phyloP scores from a whole-genome alignment of 2,329 filamentous ascomycete species.

The Neofusicoccum parvum region DNA sequence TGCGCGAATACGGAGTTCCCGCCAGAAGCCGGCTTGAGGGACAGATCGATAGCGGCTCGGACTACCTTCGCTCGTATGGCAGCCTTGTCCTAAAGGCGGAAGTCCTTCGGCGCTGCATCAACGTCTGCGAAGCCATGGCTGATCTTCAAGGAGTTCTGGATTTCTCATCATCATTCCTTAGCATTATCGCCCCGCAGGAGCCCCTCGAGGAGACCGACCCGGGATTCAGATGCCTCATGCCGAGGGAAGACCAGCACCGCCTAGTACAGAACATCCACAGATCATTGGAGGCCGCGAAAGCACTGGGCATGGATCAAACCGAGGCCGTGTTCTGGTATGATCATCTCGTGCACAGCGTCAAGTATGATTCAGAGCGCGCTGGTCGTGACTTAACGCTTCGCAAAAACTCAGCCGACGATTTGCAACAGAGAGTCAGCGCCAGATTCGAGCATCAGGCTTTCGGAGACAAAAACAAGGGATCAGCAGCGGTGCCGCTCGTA shows the following conservation, averaged over 20 bases:
- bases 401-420: slow-evolving; percentile 3
- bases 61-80: slow-evolving; percentile 63
- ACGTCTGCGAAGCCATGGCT: slow-evolving; percentile 89
- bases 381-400: slow-evolving; percentile 25
- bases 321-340: slow-evolving; percentile 95
- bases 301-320: slow-evolving; percentile 70
- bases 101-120: slow-evolving; percentile 84
- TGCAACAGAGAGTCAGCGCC: slow-evolving; percentile 69
- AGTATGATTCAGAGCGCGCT: slow-evolving; percentile 20
- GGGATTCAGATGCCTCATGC: slow-evolving; percentile 50
- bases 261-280: slow-evolving; percentile 84
- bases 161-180: slow-evolving; percentile 81
- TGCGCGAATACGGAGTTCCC: slow-evolving; percentile 47
- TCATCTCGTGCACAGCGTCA: slow-evolving; percentile 71
- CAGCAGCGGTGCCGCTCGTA: slow-evolving; percentile 60
- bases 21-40: slow-evolving; percentile 29
- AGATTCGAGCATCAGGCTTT: slow-evolving; percentile 93
- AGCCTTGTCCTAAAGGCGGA: slow-evolving; percentile 81
- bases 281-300: slow-evolving; percentile 75
- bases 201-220: slow-evolving; percentile 57
- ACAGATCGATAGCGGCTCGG: slow-evolving; percentile 4
- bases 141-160: slow-evolving; percentile 88
- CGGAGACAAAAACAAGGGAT: slow-evolving; percentile 54
- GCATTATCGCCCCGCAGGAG: slow-evolving; percentile 77
- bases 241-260: slow-evolving; percentile 80